phyloP scores from a whole-genome alignment of 1,284 basidiomycete genomes.

The Sporisorium exsertum region DNA sequence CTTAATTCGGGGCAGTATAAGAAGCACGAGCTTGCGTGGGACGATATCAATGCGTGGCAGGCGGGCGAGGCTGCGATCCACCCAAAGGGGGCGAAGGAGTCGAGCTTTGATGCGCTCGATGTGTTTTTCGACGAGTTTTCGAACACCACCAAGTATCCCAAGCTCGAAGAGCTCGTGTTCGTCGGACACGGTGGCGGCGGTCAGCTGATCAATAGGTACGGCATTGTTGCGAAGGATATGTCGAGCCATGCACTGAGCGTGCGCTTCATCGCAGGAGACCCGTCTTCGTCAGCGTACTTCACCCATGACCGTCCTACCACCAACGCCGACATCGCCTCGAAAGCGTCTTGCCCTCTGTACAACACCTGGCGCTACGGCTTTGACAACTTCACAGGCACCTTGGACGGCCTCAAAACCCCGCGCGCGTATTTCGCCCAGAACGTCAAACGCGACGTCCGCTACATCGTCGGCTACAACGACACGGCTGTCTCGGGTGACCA shows the following conservation, averaged over 20 bases:
- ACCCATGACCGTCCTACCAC: slow-evolving; percentile 60
- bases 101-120: slow-evolving; percentile 64
- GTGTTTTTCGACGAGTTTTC: slow-evolving; percentile 57
- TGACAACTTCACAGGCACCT: slow-evolving; percentile 56
- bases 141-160: slow-evolving; percentile 51
- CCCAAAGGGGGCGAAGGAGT: slow-evolving; percentile 47
- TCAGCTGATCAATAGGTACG: slow-evolving; percentile 65
- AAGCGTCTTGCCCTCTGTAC: slow-evolving; percentile 49
- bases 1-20: slow-evolving; percentile 61
- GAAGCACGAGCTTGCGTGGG: slow-evolving; percentile 58
- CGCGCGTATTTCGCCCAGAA: slow-evolving; percentile 59
- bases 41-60: slow-evolving; percentile 65
- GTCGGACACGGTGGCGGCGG: slow-evolving; percentile 68
- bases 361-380: slow-evolving; percentile 68
- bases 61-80: slow-evolving; percentile 62
- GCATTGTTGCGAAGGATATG: slow-evolving; percentile 55
- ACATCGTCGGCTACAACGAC: slow-evolving; percentile 64
- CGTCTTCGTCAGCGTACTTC: slow-evolving; percentile 59
- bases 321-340: slow-evolving; percentile 46
- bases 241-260: slow-evolving; percentile 33
- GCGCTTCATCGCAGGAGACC: slow-evolving; percentile 65
- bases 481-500: slow-evolving; percentile 54
- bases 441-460: slow-evolving; percentile 60
- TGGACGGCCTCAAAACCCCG: slow-evolving; percentile 44
- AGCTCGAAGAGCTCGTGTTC: slow-evolving; percentile 59